Conservation (phyloP, 257 asterid species). For the Solanum pimpinellifolium region DNA sequence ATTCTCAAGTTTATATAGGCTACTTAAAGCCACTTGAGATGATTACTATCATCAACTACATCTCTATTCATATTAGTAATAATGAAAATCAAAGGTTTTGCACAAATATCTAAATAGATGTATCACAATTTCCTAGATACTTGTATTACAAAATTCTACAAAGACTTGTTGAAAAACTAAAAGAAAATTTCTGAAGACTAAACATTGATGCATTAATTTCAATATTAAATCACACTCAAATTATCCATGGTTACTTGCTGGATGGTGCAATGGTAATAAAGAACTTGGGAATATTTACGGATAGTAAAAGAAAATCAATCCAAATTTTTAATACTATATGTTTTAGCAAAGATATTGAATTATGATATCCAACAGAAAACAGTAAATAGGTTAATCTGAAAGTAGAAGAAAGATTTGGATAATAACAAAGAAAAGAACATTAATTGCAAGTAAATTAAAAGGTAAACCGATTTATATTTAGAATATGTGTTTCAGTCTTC, state of each 20-base stretch:
- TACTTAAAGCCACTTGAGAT: too few species aligned
- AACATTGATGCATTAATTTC: too few species aligned
- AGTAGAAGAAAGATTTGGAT: not conserved
- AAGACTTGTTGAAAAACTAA: too few species aligned
- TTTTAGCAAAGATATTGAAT: not conserved
- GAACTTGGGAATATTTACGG: conserved; percentile 63
- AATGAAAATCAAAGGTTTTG: too few species aligned
- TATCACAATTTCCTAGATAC: too few species aligned
- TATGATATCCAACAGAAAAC: conserved; percentile 10
- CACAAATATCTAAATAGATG: too few species aligned
- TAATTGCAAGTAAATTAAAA: not conserved
- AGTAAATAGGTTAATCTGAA: not conserved
- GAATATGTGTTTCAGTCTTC: not conserved
- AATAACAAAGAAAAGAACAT: not conserved
- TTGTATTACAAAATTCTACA: too few species aligned
- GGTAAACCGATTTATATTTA: not conserved
- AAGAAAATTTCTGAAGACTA: too few species aligned
- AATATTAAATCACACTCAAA: conserved; percentile 36
- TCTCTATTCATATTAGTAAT: too few species aligned
- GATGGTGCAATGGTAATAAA: not conserved
- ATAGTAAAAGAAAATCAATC: conserved; percentile 22
- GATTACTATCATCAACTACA: too few species aligned
- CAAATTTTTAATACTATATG: not conserved
- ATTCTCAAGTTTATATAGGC: too few species aligned
- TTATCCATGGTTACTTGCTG: conserved; percentile 13